These are phyloP conservation scores for Metrosideros polymorpha DNA, from an alignment of 441 rosid genomes.

Conservation along the genomic window DNA sequence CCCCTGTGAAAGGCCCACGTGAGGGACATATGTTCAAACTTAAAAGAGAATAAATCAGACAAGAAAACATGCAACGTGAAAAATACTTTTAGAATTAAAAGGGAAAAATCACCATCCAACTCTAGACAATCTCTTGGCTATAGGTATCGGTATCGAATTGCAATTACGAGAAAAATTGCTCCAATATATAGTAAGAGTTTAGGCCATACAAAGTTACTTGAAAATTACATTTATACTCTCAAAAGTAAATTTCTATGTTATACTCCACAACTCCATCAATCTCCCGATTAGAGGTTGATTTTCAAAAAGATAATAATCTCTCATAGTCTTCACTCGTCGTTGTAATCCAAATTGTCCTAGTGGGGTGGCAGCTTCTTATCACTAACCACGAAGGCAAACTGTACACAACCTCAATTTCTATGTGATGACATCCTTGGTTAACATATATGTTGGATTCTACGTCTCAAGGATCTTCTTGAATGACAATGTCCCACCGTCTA, in stretches of 20 bases:
- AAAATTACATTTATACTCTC: rapidly evolving
- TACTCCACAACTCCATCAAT: no score
- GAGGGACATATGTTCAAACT: background rate
- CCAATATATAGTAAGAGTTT: background rate
- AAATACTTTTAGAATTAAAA: background rate
- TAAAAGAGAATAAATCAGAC: background rate
- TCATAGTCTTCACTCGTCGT: background rate
- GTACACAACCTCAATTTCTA: background rate
- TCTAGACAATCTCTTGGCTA: background rate
- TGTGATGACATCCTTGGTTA: background rate
- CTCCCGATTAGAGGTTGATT: background rate
- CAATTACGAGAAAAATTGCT: background rate
- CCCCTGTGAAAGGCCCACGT: background rate
- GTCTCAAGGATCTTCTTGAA: background rate
- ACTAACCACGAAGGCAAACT: background rate
- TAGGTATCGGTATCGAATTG: background rate
- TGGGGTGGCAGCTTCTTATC: background rate
- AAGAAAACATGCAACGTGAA: background rate
- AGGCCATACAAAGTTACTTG: background rate
- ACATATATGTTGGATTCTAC: background rate
- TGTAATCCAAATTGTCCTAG: background rate
- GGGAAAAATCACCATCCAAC: background rate
- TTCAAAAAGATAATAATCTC: background rate
- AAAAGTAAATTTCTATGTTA: background rate
- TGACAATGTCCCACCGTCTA: no score